A percentile compares a stretch with the other conserved stretches of the same genome.
These are phyloP conservation scores for Naganishia cerealis DNA, from an alignment of 1,284 basidiomycete genomes.

Conservation along the genomic window DNA sequence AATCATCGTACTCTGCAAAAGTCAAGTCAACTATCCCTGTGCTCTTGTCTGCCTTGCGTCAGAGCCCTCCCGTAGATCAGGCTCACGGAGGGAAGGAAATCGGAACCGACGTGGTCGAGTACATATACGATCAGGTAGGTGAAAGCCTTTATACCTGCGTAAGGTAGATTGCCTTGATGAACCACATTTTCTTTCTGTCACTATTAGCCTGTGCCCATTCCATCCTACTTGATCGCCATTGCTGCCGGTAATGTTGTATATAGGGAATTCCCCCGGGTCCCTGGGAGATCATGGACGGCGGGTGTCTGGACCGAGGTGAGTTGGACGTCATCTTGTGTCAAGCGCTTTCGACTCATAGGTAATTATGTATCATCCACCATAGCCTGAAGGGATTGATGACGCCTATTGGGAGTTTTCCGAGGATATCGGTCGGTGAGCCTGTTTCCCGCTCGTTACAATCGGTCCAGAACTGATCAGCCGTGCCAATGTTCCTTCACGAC, in stretches of 20 bases:
- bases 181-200: neutral
- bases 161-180: neutral
- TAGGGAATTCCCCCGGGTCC: conserved; percentile 62
- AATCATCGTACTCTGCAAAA: conserved; percentile 68
- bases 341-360: neutral
- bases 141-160: neutral
- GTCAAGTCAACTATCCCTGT: conserved; percentile 76
- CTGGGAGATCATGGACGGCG: conserved; percentile 70
- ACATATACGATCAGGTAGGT: conserved; percentile 61
- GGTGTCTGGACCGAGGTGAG: conserved; percentile 79
- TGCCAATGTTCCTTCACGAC: too few species aligned
- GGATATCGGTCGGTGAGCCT: conserved; percentile 68
- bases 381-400: conserved; percentile 72
- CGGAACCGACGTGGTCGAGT: conserved; percentile 59
- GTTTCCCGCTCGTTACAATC: neutral
- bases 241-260: conserved; percentile 80
- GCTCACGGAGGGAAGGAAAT: conserved; percentile 68
- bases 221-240: conserved; percentile 83
- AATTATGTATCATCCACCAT: neutral
- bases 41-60: conserved; percentile 77
- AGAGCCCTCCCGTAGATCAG: conserved; percentile 68
- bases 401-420: conserved; percentile 85
- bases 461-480: neutral
- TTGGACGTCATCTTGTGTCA: neutral
- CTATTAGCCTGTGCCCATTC: conserved; percentile 72